These are phyloP conservation scores for Kodamaea alishanica DNA, from an alignment of 1,139 yeast species.

Conservation along the genomic window DNA sequence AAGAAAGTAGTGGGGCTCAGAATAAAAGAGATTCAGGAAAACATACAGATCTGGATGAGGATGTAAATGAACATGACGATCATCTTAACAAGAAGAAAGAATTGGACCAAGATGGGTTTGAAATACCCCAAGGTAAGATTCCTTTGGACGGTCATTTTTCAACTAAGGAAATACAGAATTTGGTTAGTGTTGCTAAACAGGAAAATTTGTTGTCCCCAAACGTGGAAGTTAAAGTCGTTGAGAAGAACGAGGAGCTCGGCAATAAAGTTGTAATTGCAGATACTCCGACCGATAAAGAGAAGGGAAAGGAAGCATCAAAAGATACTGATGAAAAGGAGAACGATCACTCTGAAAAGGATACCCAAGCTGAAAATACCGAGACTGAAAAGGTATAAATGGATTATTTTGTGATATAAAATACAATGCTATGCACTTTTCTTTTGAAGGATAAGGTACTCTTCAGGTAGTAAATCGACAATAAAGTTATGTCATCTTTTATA, in stretches of 20 bases:
- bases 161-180: slow-evolving; percentile 29
- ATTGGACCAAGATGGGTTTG: slow-evolving; percentile 36
- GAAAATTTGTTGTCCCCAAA: slow-evolving; percentile 28
- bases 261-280: slow-evolving; percentile 16
- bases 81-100: slow-evolving; percentile 6
- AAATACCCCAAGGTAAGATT: slow-evolving; percentile 36
- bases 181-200: slow-evolving; percentile 30
- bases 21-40: slow-evolving; percentile 1
- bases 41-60: slow-evolving; percentile 4
- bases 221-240: slow-evolving; percentile 26
- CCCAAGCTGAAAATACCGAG: too few relatives aligned
- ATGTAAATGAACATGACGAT: slow-evolving; percentile 1
- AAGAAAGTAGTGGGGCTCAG: slow-evolving; percentile 2
- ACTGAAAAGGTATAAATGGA: too few relatives aligned
- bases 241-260: slow-evolving; percentile 18
- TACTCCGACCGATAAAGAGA: neutral
- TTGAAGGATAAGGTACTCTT: too few relatives aligned
- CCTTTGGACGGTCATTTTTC: slow-evolving; percentile 44
- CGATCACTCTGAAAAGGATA: too few relatives aligned
- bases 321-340: neutral
- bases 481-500: too few relatives aligned
- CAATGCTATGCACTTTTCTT: too few relatives aligned
- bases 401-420: too few relatives aligned
- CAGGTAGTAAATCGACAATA: too few relatives aligned
- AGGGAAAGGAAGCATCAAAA: slow-evolving; percentile 1